Evolutionary conservation across 2,329 filamentous ascomycete genomes (phyloP).

Genomic region (Monilinia laxa): DNA sequence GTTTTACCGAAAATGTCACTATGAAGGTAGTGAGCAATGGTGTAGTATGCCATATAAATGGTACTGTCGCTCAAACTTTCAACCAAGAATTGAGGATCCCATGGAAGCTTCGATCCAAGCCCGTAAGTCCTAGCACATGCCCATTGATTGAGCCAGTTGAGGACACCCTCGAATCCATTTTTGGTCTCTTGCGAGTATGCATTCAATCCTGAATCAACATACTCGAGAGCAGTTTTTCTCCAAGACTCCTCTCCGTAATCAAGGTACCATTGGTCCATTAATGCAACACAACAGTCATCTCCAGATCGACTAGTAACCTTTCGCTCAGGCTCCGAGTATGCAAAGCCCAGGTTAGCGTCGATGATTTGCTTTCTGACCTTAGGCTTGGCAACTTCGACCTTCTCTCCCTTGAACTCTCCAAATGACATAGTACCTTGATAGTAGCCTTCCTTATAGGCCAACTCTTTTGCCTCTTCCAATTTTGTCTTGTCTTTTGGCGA

Average conservation of each 20-base stretch:
- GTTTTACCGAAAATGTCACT: constrained; percentile 81
- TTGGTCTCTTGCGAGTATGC: constrained; percentile 76
- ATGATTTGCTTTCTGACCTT: constrained; percentile 79
- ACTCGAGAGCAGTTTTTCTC: constrained; percentile 72
- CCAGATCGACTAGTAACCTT: constrained; percentile 85
- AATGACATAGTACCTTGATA: constrained; percentile 91
- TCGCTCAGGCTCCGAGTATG: constrained; percentile 90
- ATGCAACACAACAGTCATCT: constrained; percentile 89
- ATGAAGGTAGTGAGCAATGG: constrained; percentile 67
- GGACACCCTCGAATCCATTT: constrained; percentile 77
- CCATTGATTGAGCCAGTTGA: constrained; percentile 95
- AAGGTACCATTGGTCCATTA: constrained; percentile 96
- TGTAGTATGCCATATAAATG: constrained; percentile 85
- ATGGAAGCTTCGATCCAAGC: constrained; percentile 89
- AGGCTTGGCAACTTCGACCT: constrained; percentile 83
- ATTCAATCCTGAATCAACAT: constrained; percentile 73
- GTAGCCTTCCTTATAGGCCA: constrained; percentile 96
- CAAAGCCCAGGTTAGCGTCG: constrained; percentile 76
- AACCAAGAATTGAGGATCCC: constrained; percentile 87
- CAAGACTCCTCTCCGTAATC: constrained; percentile 92
- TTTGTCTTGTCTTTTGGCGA: constrained; percentile 93
- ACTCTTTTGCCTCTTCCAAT: constrained; percentile 89
- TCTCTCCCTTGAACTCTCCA: constrained; percentile 83
- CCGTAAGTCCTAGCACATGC: constrained; percentile 90
- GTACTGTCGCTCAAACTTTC: constrained; percentile 91